Conservation (phyloP, 306 rosid genomes). For the Urtica urens region DNA sequence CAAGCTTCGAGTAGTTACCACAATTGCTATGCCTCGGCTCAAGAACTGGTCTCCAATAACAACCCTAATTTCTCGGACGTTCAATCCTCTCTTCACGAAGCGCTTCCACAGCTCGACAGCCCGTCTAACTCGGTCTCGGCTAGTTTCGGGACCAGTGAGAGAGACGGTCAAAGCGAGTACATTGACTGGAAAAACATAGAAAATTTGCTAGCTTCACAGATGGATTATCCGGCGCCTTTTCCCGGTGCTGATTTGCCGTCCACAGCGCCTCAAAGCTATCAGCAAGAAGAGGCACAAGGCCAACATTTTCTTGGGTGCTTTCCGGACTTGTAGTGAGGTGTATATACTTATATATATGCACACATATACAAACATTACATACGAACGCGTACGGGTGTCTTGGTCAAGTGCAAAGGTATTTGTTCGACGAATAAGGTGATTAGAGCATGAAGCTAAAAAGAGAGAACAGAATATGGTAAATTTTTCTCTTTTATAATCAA, state of each 20-base stretch:
- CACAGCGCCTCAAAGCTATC: conserved; percentile 21
- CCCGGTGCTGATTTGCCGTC: conserved; percentile 21
- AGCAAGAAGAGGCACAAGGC: conserved; percentile 15
- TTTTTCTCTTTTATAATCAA: too few relatives aligned
- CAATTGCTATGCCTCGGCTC: background rate
- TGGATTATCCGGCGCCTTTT: conserved; percentile 24
- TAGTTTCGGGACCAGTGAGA: conserved; percentile 22
- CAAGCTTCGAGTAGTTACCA: conserved; percentile 12
- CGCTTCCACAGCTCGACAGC: conserved; percentile 21
- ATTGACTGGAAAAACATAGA: conserved; percentile 62
- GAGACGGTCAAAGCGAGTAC: conserved; percentile 14
- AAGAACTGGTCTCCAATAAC: background rate
- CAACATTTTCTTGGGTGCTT: conserved; percentile 45
- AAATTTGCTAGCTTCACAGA: conserved; percentile 35
- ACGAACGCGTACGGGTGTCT: background rate
- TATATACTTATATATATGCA: background rate
- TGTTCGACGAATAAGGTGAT: background rate
- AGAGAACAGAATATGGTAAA: too few relatives aligned
- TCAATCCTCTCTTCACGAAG: background rate
- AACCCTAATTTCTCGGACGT: background rate
- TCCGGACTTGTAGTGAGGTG: conserved; percentile 35
- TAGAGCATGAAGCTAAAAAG: background rate
- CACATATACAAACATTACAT: background rate
- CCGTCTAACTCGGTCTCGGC: conserved; percentile 24
- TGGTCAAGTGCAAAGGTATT: background rate